These are phyloP conservation scores for Imleria badia DNA, from an alignment of 768 basidiomycete species.

Conservation along the genomic window DNA sequence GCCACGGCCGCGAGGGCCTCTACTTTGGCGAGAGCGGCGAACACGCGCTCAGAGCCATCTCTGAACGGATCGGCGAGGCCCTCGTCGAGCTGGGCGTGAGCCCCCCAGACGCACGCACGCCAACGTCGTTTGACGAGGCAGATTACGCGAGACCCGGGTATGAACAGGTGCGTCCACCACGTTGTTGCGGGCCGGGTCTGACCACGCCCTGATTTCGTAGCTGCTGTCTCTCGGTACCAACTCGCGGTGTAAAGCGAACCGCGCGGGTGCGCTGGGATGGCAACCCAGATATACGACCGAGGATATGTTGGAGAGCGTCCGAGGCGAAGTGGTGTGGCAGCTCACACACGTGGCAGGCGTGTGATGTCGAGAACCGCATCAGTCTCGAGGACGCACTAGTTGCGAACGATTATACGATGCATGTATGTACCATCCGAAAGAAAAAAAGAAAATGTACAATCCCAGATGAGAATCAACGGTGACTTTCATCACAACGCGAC, in stretches of 20 bases:
- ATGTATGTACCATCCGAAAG: slow-evolving; percentile 13
- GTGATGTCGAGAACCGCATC: too few relatives aligned
- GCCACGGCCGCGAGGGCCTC: slow-evolving; percentile 39
- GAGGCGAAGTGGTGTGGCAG: slow-evolving; percentile 11
- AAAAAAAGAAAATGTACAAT: slow-evolving; percentile 2
- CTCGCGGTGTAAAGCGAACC: slow-evolving; percentile 13
- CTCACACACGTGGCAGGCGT: background rate
- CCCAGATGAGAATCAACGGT: slow-evolving; percentile 2
- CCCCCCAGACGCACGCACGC: slow-evolving; percentile 12
- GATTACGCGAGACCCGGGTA: slow-evolving; percentile 5
- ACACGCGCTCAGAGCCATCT: slow-evolving; percentile 40
- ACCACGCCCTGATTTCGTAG: background rate
- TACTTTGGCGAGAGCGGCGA: slow-evolving; percentile 55
- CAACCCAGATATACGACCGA: slow-evolving; percentile 29
- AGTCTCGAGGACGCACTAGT: background rate
- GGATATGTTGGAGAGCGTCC: slow-evolving; percentile 16
- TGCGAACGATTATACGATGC: background rate
- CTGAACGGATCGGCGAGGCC: slow-evolving; percentile 37
- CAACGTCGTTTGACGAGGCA: slow-evolving; percentile 41
- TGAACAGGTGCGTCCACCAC: background rate
- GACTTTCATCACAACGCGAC: background rate
- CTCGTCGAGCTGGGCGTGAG: background rate
- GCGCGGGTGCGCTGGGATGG: slow-evolving; percentile 20
- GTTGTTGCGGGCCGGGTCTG: too few relatives aligned
- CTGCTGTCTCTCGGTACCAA: slow-evolving; percentile 14